These are phyloP conservation scores for Apiospora aurea DNA, from an alignment of 2,329 filamentous ascomycete species.

Conservation along the genomic window DNA sequence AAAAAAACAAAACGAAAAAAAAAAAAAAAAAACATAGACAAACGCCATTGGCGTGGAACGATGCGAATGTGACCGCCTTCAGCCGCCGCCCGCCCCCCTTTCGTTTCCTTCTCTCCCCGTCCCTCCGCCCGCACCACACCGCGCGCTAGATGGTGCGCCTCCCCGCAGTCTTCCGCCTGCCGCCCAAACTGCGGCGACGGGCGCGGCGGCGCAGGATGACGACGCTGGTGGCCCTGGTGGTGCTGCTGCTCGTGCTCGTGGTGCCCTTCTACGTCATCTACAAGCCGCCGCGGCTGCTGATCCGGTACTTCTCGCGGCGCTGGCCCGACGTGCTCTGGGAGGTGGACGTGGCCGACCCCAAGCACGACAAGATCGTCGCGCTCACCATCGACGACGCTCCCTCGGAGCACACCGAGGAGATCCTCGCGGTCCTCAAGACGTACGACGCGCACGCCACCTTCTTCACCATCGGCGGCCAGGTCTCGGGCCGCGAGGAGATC, in stretches of 20 bases:
- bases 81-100: neutral
- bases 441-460: conserved; percentile 81
- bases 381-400: conserved; percentile 90
- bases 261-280: conserved; percentile 74
- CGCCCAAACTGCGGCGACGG: conserved; percentile 63
- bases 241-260: conserved; percentile 44
- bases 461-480: conserved; percentile 86
- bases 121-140: neutral
- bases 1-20: too few species aligned
- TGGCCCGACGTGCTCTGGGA: conserved; percentile 86
- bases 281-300: conserved; percentile 77
- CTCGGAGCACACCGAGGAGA: conserved; percentile 73
- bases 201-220: conserved; percentile 66
- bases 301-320: conserved; percentile 71
- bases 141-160: conserved; percentile 40
- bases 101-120: neutral
- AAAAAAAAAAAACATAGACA: neutral
- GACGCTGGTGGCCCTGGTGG: conserved; percentile 54
- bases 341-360: conserved; percentile 49
- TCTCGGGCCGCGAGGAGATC: conserved; percentile 60
- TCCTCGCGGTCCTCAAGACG: conserved; percentile 70
- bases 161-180: conserved; percentile 59
- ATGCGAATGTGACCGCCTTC: conserved; percentile 1
- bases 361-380: conserved; percentile 71
- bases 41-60: conserved; percentile 3